phyloP scores from a whole-genome alignment of 306 rosid genomes.

The Acmispon strigosus region DNA sequence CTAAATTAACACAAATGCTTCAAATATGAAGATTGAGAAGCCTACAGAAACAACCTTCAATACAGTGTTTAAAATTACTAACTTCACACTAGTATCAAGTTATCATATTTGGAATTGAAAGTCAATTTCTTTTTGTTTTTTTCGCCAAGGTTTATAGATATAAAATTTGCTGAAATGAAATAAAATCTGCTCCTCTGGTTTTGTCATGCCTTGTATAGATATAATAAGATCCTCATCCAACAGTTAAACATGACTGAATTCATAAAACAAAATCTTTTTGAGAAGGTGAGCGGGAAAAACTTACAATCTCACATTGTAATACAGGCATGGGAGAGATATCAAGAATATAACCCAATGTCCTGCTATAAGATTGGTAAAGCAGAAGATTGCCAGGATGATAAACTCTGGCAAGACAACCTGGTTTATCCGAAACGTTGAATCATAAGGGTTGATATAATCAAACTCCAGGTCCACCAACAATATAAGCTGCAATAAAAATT shows the following conservation, averaged over 20 bases:
- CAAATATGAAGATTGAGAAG: neutral
- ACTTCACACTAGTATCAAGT: neutral
- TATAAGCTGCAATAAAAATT: conserved; percentile 59
- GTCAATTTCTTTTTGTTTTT: neutral
- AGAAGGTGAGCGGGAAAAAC: conserved; percentile 32
- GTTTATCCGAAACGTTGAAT: conserved; percentile 76
- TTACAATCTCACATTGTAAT: conserved; percentile 63
- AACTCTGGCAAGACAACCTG: conserved; percentile 67
- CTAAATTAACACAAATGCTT: neutral
- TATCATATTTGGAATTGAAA: neutral
- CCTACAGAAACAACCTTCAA: neutral
- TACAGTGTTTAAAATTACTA: neutral
- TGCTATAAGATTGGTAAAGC: conserved; percentile 51
- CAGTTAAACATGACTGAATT: neutral
- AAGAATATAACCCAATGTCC: conserved; percentile 71
- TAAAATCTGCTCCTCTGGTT: neutral
- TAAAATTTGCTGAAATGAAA: neutral
- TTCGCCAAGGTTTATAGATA: neutral
- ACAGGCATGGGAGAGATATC: conserved; percentile 62
- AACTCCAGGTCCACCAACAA: conserved; percentile 84
- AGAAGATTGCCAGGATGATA: conserved; percentile 55
- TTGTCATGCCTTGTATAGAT: neutral
- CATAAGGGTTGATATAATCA: conserved; percentile 89
- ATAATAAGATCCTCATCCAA: neutral
- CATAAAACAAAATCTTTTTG: neutral